These are phyloP conservation scores for Pseudoscleropodium purum DNA, from an alignment of 225 moss, liverwort and hornwort species.

Conservation along the genomic window DNA sequence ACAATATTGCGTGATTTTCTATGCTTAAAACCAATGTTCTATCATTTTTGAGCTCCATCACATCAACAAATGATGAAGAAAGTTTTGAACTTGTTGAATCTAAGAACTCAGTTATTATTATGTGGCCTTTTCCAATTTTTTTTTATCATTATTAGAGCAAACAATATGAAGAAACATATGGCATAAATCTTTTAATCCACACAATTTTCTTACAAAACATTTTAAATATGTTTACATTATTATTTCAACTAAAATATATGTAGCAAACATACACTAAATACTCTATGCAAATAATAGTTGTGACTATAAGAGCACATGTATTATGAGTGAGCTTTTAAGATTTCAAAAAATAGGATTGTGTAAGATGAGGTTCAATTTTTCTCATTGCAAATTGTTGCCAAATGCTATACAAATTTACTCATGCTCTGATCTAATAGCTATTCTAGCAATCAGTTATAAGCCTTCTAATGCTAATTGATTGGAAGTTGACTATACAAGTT, in stretches of 20 bases:
- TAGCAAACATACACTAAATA: background rate
- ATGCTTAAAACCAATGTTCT: background rate
- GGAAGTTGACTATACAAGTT: background rate
- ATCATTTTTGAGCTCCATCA: background rate
- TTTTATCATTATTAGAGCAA: background rate
- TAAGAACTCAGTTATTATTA: background rate
- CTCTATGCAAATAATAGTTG: background rate
- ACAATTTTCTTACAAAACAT: background rate
- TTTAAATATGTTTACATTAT: background rate
- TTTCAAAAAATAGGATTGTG: background rate
- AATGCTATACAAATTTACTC: background rate
- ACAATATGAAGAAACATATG: background rate
- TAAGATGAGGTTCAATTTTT: accelerated
- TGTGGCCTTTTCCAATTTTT: no score
- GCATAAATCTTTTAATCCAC: background rate
- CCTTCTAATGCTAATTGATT: background rate
- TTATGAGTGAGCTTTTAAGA: background rate
- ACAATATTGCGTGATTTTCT: background rate
- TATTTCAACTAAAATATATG: background rate
- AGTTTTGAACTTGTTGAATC: background rate
- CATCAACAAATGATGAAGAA: background rate
- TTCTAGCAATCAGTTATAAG: background rate
- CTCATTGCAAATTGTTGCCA: background rate
- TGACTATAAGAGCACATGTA: accelerated
- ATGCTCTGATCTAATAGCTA: background rate